Evolutionary conservation across 768 basidiomycete species (phyloP).

Genomic region (Boletellus sp.): DNA sequence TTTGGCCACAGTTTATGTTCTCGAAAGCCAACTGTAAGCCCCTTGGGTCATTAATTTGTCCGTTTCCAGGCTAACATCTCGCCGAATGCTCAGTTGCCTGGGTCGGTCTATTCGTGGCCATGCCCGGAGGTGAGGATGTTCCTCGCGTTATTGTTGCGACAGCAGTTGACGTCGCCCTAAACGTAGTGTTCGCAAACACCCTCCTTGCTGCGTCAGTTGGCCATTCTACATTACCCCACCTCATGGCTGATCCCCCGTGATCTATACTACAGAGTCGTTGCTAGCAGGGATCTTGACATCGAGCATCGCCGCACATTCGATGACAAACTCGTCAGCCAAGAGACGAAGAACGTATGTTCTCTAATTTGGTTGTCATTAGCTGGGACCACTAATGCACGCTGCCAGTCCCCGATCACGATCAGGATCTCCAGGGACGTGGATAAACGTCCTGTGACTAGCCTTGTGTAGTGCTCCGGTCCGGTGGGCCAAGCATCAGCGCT

Average conservation of each 20-base stretch:
- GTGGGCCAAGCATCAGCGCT: too few relatives aligned
- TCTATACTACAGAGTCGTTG: constrained; percentile 10
- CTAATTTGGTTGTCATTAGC: not conserved
- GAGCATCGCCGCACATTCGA: constrained; percentile 10
- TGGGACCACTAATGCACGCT: not conserved
- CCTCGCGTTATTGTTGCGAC: too few relatives aligned
- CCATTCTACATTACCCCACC: not conserved
- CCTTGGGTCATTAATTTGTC: not conserved
- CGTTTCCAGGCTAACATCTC: not conserved
- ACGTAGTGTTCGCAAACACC: constrained; percentile 18
- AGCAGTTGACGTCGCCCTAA: too few relatives aligned
- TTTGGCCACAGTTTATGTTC: constrained; percentile 14
- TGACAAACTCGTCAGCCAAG: constrained; percentile 4
- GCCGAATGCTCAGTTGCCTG: constrained; percentile 7
- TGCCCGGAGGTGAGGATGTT: constrained; percentile 17
- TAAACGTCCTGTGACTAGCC: constrained; percentile 2
- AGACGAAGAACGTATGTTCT: constrained; percentile 7
- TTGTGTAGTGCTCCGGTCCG: constrained; percentile 1
- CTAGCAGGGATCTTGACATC: constrained; percentile 10
- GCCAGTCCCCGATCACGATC: constrained; percentile 16
- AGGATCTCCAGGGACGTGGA: constrained; percentile 11
- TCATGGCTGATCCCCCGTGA: not conserved
- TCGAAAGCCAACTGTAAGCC: constrained; percentile 11
- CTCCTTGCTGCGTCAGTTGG: constrained; percentile 16
- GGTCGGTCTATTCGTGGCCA: constrained; percentile 12